Conservation (phyloP, 805 yeast species). For the Jamesozyma piceae region DNA sequence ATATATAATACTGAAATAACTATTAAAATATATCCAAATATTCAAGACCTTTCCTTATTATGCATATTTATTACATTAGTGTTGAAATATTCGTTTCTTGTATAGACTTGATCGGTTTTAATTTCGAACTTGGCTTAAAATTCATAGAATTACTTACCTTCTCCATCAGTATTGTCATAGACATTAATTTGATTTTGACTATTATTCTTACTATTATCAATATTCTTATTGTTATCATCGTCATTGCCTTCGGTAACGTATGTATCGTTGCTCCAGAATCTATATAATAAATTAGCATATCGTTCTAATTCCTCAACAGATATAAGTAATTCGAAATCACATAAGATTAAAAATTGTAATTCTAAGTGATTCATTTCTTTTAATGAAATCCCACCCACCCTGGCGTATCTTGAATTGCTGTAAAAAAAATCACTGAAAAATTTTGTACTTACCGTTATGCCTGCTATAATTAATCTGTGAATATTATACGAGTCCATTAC, state of each 20-base stretch:
- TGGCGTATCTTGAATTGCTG: slow-evolving; percentile 88
- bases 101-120: too few relatives aligned
- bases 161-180: slow-evolving; percentile 41
- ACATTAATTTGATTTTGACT: slow-evolving; percentile 22
- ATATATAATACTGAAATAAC: too few relatives aligned
- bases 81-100: too few relatives aligned
- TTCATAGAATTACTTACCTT: too few relatives aligned
- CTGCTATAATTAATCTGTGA: slow-evolving; percentile 87
- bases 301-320: slow-evolving; percentile 83
- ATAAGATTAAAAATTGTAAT: slow-evolving; percentile 71
- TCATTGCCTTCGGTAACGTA: too few relatives aligned
- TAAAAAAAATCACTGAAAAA: slow-evolving; percentile 91
- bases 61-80: too few relatives aligned
- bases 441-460: slow-evolving; percentile 90
- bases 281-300: slow-evolving; percentile 76
- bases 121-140: too few relatives aligned
- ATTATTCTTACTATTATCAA: not conserved
- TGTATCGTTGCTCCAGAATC: slow-evolving; percentile 35
- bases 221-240: not conserved
- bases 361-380: slow-evolving; percentile 91
- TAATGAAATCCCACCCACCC: slow-evolving; percentile 89
- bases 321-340: slow-evolving; percentile 81
- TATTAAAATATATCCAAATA: too few relatives aligned
- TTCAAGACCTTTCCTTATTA: too few relatives aligned
- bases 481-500: slow-evolving; percentile 95